Evolutionary conservation across 495 filamentous ascomycete species (phyloP).

Genomic region (Neurospora hispaniola): DNA sequence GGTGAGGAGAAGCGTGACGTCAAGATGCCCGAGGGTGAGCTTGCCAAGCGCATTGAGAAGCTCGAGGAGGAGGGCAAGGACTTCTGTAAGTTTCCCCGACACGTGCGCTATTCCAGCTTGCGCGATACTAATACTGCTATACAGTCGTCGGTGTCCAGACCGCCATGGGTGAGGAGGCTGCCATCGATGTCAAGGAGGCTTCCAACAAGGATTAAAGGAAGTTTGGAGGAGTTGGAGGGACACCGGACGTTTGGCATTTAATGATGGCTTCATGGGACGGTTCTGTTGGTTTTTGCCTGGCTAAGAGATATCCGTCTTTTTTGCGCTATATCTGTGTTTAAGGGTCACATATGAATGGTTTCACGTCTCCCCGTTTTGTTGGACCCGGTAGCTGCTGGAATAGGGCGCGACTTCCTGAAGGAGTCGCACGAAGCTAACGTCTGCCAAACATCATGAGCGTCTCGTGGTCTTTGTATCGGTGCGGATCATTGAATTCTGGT

Average conservation of each 20-base stretch:
- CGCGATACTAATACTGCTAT: slow-evolving; percentile 13
- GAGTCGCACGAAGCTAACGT: slow-evolving; percentile 20
- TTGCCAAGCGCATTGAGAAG: slow-evolving; percentile 69
- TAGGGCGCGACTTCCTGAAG: slow-evolving; percentile 6
- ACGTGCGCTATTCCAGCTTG: neutral
- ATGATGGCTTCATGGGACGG: slow-evolving; percentile 6
- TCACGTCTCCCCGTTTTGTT: neutral
- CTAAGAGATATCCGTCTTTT: slow-evolving; percentile 15
- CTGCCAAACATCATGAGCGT: slow-evolving; percentile 9
- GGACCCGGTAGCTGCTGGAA: slow-evolving; percentile 5
- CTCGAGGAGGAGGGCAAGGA: slow-evolving; percentile 54
- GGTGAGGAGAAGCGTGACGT: slow-evolving; percentile 88
- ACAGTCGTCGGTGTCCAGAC: slow-evolving; percentile 82
- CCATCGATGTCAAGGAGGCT: slow-evolving; percentile 90
- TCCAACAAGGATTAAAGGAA: slow-evolving; percentile 23
- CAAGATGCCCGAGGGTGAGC: slow-evolving; percentile 80
- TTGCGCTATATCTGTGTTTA: slow-evolving; percentile 17
- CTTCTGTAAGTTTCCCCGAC: slow-evolving; percentile 64
- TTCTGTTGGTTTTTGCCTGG: slow-evolving; percentile 10
- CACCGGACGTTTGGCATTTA: slow-evolving; percentile 5
- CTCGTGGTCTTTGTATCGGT: neutral
- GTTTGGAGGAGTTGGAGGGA: slow-evolving; percentile 7
- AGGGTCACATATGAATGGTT: neutral
- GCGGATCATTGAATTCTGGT: neutral
- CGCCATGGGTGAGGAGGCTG: slow-evolving; percentile 90